Conservation (phyloP, 352 stramenopile genomes). For the Phytophthora cactorum region DNA sequence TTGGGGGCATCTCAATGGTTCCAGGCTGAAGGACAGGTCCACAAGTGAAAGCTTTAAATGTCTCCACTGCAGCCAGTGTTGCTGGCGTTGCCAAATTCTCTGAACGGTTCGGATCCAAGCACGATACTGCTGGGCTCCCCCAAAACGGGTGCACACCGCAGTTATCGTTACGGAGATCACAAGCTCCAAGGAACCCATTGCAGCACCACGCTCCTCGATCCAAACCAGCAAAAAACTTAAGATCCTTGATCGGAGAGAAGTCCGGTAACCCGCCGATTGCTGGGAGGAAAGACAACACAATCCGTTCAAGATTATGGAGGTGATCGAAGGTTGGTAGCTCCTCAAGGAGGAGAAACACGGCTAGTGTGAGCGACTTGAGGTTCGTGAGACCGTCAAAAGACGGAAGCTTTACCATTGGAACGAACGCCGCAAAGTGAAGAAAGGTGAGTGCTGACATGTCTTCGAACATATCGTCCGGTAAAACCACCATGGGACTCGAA, state of each 20-base stretch:
- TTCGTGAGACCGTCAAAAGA: conserved; percentile 37
- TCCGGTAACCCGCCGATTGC: conserved; percentile 20
- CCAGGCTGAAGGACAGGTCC: neutral
- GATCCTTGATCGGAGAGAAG: conserved; percentile 8
- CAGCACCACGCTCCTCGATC: conserved; percentile 32
- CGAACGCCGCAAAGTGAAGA: conserved; percentile 37
- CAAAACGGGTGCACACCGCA: conserved; percentile 21
- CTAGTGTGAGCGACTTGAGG: conserved; percentile 39
- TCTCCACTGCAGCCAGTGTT: conserved; percentile 7
- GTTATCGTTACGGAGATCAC: conserved; percentile 14
- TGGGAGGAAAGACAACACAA: conserved; percentile 18
- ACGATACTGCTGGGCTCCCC: conserved; percentile 20
- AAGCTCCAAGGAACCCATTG: conserved; percentile 39
- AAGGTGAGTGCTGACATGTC: conserved; percentile 45
- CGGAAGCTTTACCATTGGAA: conserved; percentile 24
- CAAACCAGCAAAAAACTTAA: conserved; percentile 2
- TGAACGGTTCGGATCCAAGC: conserved; percentile 7
- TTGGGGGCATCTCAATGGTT: conserved; percentile 13
- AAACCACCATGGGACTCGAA: conserved; percentile 3
- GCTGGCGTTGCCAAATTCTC: conserved; percentile 14
- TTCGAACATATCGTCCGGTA: conserved; percentile 43
- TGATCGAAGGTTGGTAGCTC: conserved; percentile 23
- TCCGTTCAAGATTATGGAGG: conserved; percentile 23
- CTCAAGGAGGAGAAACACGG: conserved; percentile 11
- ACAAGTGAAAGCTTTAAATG: conserved; percentile 21